phyloP scores from a whole-genome alignment of 2,329 filamentous ascomycete genomes.

The Trichoderma guizhouense region DNA sequence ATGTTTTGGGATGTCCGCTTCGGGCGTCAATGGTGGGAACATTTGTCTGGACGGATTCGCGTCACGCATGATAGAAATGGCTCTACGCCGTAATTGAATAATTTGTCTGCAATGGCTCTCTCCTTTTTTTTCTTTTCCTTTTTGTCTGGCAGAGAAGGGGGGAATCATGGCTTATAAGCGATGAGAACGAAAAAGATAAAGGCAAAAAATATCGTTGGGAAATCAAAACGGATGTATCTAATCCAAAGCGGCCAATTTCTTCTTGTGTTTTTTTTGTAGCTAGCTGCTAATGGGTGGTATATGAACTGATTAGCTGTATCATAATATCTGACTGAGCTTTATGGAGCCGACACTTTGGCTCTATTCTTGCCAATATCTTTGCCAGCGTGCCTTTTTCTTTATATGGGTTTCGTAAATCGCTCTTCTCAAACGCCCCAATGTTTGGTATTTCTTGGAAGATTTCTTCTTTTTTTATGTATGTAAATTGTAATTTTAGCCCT shows the following conservation, averaged over 20 bases:
- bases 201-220: background rate
- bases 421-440: background rate
- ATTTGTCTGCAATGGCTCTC: constrained; percentile 15
- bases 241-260: background rate
- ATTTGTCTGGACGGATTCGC: constrained; percentile 18
- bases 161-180: background rate
- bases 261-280: background rate
- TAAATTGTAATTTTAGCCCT: constrained; percentile 31
- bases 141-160: constrained; percentile 8
- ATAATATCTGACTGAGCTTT: background rate
- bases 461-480: background rate
- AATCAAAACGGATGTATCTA: background rate
- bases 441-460: background rate
- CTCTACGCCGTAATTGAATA: constrained; percentile 25
- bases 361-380: background rate
- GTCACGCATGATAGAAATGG: constrained; percentile 24
- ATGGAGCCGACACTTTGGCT: background rate
- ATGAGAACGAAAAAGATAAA: background rate
- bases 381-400: background rate
- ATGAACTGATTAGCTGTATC: background rate
- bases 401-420: background rate
- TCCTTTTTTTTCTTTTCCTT: background rate
- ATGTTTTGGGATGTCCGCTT: constrained; percentile 17
- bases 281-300: background rate
- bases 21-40: constrained; percentile 23